Base-by-base conservation (phyloP, 1,284 basidiomycete genomes). In the Trichosporon sp. region DNA sequence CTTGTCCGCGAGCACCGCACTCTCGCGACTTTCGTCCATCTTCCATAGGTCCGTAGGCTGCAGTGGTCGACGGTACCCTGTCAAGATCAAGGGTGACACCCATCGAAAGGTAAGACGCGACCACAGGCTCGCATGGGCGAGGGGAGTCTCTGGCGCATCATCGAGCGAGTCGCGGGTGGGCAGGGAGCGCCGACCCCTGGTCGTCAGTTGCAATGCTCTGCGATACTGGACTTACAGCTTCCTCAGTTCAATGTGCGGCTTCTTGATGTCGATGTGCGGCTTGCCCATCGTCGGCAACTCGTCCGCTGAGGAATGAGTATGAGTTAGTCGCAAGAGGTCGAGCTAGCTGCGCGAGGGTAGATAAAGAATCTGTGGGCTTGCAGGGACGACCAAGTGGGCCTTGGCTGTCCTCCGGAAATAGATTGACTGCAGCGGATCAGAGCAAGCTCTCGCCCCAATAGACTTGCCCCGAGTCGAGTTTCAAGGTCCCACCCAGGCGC, bases 21-120 rank as follows among this genome's bases (percentile, higher is more conserved):
- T 44, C 40, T 44, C 40, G 64, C 81, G 81, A 6, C 77, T 74
- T 1, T 81, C 75, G 69, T 88, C 86, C 75, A 77, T 71, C 56
- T 73, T 86, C 86, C 87, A 89, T 14, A 89, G 76, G 74, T 90
- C 88, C 0, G 87, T 85, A 0, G 87, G 87, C 74, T 89, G 88
- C 0, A 89, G 81, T 0, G 88, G 86, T 29, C 89, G 82, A 71
- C 88, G 87, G 73, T 87, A 89, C 0, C 73, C 73, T 32, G 72
- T 37, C 60, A 84, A 84, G 87, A 91, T 89, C 58, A 91, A 82
- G 1, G 88, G 87, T 0, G 86, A 87, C 23, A 78, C 72, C 77
- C 77, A 78, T 69, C 75, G 57, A 21, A 44, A 44, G 9, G 40
- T 44, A 2, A 44, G 40, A 21, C 40, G 40, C 19, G 40, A 44